Percentiles rank a stretch among this genome's conserved stretches.
Evolutionary conservation across 768 basidiomycete genomes (phyloP).

Genomic region (Psilocybe cubensis): DNA sequence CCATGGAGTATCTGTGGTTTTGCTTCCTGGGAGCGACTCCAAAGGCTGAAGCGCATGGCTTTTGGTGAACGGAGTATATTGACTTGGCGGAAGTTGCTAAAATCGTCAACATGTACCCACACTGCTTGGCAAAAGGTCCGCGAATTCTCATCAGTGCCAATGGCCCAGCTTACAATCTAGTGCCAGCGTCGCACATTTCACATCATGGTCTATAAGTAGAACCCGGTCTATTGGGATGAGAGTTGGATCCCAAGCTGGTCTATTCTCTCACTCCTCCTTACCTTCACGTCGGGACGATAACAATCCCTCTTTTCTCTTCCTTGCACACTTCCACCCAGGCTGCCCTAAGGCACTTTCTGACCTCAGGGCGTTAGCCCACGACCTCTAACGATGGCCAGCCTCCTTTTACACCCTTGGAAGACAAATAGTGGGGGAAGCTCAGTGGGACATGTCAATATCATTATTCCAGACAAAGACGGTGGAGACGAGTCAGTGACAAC

Average conservation of each 20-base stretch:
- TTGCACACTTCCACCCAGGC: slow-evolving; percentile 7
- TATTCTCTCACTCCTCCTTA: slow-evolving; percentile 25
- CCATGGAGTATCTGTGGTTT: neutral
- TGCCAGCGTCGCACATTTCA: slow-evolving; percentile 8
- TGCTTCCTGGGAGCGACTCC: neutral
- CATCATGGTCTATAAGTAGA: slow-evolving; percentile 24
- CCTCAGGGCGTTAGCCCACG: slow-evolving; percentile 16
- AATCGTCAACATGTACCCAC: slow-evolving; percentile 14
- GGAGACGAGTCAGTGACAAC: slow-evolving; percentile 7
- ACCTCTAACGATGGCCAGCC: slow-evolving; percentile 20
- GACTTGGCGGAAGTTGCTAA: slow-evolving; percentile 8
- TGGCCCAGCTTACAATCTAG: neutral
- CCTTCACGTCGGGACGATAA: slow-evolving; percentile 24
- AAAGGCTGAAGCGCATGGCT: slow-evolving; percentile 9
- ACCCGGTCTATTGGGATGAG: slow-evolving; percentile 21
- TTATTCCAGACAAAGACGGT: slow-evolving; percentile 20
- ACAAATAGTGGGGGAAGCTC: slow-evolving; percentile 8
- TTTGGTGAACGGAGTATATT: slow-evolving; percentile 9
- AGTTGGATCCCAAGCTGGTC: slow-evolving; percentile 19
- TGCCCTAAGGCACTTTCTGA: slow-evolving; percentile 5
- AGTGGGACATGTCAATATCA: slow-evolving; percentile 16
- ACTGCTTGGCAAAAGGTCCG: slow-evolving; percentile 6
- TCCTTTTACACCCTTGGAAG: slow-evolving; percentile 14
- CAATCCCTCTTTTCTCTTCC: slow-evolving; percentile 16
- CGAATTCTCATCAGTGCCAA: slow-evolving; percentile 14